A percentile compares a stretch with the other conserved stretches of the same genome.
Conservation (phyloP, 2,329 filamentous ascomycete species). For the Stromatinia cepivora region DNA sequence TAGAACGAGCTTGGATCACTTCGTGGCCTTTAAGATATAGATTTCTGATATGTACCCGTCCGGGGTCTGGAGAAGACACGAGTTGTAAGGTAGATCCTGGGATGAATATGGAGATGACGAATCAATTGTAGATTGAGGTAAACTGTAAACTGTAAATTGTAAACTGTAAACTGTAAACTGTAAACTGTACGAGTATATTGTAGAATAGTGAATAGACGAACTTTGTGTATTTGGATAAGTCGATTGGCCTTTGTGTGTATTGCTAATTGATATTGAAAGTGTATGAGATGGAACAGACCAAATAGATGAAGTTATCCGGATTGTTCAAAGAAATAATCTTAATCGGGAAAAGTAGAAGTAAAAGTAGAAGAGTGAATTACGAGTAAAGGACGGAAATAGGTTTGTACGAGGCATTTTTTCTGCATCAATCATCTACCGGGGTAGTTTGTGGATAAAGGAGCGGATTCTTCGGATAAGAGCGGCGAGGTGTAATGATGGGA, state of each 20-base stretch:
- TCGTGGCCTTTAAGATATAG: neutral
- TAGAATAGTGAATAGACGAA: neutral
- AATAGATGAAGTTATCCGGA: neutral
- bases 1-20: conserved; percentile 20
- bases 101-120: conserved; percentile 12
- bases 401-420: conserved; percentile 6
- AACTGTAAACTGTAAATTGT: too few species aligned
- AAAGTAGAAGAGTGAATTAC: neutral
- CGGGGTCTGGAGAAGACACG: conserved; percentile 22
- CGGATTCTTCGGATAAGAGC: conserved; percentile 1
- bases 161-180: too few species aligned
- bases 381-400: neutral
- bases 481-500: neutral
- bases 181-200: too few species aligned
- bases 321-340: neutral
- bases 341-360: neutral
- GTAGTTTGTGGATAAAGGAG: neutral
- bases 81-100: neutral
- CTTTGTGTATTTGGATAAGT: neutral
- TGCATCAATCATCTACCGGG: neutral
- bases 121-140: neutral
- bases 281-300: neutral
- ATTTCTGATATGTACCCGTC: conserved; percentile 23
- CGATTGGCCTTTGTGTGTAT: neutral
- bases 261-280: neutral